A percentile compares a stretch with the other conserved stretches of the same genome.
These are phyloP conservation scores for Bonnemaisonia californica DNA, from an alignment of 31 red algal genomes.

Conservation along the genomic window DNA sequence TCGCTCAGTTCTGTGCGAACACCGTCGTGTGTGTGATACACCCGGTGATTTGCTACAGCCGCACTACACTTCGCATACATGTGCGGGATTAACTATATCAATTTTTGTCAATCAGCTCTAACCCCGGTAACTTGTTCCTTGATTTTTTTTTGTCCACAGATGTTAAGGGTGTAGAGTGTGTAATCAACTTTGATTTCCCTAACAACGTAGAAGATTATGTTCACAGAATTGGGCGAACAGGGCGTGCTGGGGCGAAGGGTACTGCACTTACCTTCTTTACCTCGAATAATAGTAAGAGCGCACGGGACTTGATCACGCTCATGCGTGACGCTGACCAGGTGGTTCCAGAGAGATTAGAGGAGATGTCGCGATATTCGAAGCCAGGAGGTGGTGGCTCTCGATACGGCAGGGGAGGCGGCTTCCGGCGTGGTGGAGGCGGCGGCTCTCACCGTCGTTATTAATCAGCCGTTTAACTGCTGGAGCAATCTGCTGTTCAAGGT, in stretches of 20 bases:
- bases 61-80: too few species aligned
- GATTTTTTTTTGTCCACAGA: constrained; percentile 59
- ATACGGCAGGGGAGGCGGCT: constrained; percentile 47
- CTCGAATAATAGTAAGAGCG: constrained; percentile 65
- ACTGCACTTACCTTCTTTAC: constrained; percentile 92
- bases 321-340: constrained; percentile 86
- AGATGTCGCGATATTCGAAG: constrained; percentile 40
- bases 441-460: constrained; percentile 38
- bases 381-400: constrained; percentile 66
- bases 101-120: too few species aligned
- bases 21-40: too few species aligned
- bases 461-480: not conserved
- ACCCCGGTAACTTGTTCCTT: constrained; percentile 22
- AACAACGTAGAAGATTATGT: constrained; percentile 96
- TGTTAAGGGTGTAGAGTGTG: constrained; percentile 88
- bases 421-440: constrained; percentile 57
- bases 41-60: too few species aligned
- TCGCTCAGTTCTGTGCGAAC: too few species aligned
- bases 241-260: constrained; percentile 92
- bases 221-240: constrained; percentile 98
- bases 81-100: too few species aligned
- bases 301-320: constrained; percentile 71
- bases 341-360: constrained; percentile 76
- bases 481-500: too few species aligned
- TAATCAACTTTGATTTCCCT: constrained; percentile 98